Percentiles rank a stretch among this genome's conserved stretches.
These are phyloP conservation scores for Hansenula lynferdii DNA, from an alignment of 1,139 yeast species.

Conservation along the genomic window DNA sequence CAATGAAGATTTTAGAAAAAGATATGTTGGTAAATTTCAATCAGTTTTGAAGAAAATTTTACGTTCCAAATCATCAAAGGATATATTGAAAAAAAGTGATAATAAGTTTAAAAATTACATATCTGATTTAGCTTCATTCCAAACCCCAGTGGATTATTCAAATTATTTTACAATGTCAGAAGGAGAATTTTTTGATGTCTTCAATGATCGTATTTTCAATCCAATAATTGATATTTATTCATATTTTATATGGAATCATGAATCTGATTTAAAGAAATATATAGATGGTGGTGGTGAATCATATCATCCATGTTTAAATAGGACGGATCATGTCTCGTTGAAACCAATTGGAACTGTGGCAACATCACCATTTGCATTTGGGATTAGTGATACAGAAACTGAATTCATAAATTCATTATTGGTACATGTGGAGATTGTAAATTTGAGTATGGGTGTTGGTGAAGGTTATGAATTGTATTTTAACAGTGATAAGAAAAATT, in stretches of 20 bases:
- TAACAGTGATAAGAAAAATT: conserved; percentile 13
- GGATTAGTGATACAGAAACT: conserved; percentile 16
- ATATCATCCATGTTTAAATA: conserved; percentile 12
- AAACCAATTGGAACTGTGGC: conserved; percentile 22
- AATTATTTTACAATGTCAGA: conserved; percentile 13
- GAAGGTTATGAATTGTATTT: conserved; percentile 23
- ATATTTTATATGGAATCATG: conserved; percentile 6
- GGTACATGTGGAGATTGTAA: conserved; percentile 20
- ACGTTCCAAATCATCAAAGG: background rate
- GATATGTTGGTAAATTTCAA: conserved; percentile 7
- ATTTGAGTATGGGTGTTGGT: conserved; percentile 15
- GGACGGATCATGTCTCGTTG: conserved; percentile 10
- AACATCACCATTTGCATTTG: conserved; percentile 18
- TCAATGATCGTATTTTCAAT: conserved; percentile 10
- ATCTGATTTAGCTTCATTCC: conserved; percentile 10
- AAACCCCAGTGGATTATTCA: conserved; percentile 15
- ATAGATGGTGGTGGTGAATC: conserved; percentile 10
- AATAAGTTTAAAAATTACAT: conserved; percentile 4
- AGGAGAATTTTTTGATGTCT: conserved; percentile 14
- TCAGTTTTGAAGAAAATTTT: background rate
- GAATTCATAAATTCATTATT: conserved; percentile 14
- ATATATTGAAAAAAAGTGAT: background rate
- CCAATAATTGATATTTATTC: conserved; percentile 11
- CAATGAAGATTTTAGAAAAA: conserved; percentile 9
- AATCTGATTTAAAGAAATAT: conserved; percentile 6